Percentiles rank a stretch among this genome's conserved stretches.
phyloP scores from a whole-genome alignment of 2,329 filamentous ascomycete genomes.

The Torrubiella hemipterigena region DNA sequence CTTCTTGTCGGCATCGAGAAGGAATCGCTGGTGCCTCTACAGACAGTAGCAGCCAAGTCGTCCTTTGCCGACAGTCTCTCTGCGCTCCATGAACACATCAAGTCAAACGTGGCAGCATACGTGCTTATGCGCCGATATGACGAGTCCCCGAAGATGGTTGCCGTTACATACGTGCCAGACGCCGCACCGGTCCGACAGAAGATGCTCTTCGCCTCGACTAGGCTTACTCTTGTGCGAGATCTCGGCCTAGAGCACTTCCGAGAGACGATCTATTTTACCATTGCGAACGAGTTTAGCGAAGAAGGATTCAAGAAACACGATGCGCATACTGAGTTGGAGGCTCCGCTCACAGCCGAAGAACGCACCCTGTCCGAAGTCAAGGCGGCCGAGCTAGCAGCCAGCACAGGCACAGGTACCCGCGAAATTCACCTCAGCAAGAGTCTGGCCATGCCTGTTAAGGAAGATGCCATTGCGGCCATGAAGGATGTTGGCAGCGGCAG shows the following conservation, averaged over 20 bases:
- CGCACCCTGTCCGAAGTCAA: constrained; percentile 58
- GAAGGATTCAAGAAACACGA: constrained; percentile 64
- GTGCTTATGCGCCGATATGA: constrained; percentile 61
- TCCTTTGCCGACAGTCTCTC: constrained; percentile 54
- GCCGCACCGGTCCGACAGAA: constrained; percentile 70
- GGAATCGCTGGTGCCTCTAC: constrained; percentile 54
- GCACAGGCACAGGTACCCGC: constrained; percentile 50
- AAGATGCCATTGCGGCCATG: constrained; percentile 54
- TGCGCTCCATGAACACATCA: constrained; percentile 50
- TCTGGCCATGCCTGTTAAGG: constrained; percentile 44
- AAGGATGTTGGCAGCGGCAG: constrained; percentile 40
- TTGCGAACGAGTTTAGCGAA: constrained; percentile 53
- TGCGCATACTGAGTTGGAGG: constrained; percentile 48
- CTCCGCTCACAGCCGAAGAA: constrained; percentile 72
- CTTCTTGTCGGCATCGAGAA: constrained; percentile 59
- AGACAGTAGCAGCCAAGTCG: constrained; percentile 38
- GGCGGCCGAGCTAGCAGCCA: constrained; percentile 62
- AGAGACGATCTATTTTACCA: constrained; percentile 63
- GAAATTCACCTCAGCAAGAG: constrained; percentile 48
- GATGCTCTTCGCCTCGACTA: constrained; percentile 73
- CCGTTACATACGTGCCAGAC: constrained; percentile 71
- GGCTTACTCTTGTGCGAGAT: constrained; percentile 63
- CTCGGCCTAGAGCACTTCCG: constrained; percentile 69
- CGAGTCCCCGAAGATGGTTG: constrained; percentile 45
- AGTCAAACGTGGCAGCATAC: constrained; percentile 57